Conservation (phyloP, 768 basidiomycete genomes). For the Psilocybe cubensis region DNA sequence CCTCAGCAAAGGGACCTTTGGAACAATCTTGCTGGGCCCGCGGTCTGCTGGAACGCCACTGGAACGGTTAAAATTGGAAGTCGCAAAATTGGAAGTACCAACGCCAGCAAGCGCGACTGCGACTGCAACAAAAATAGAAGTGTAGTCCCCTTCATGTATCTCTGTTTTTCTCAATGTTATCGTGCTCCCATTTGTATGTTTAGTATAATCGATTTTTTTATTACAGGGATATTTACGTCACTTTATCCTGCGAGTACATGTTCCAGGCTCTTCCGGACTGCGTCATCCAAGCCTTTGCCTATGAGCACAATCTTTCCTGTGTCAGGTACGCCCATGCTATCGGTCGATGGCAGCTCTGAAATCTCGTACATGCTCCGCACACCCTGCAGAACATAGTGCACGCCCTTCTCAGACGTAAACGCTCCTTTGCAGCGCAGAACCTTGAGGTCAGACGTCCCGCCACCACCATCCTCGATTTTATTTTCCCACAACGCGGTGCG, state of each 20-base stretch:
- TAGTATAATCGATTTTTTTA: neutral
- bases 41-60: slow-evolving; percentile 26
- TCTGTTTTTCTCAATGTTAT: slow-evolving; percentile 7
- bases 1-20: slow-evolving; percentile 64
- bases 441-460: slow-evolving; percentile 21
- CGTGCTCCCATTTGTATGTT: slow-evolving; percentile 1
- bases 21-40: slow-evolving; percentile 42
- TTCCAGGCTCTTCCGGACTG: slow-evolving; percentile 58
- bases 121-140: neutral
- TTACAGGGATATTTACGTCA: neutral
- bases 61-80: slow-evolving; percentile 37
- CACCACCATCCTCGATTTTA: slow-evolving; percentile 50
- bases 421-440: slow-evolving; percentile 90
- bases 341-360: slow-evolving; percentile 37
- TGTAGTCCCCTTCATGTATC: slow-evolving; percentile 3
- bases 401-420: slow-evolving; percentile 56
- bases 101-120: slow-evolving; percentile 2
- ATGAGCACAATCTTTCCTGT: slow-evolving; percentile 87
- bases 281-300: slow-evolving; percentile 73
- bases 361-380: slow-evolving; percentile 92
- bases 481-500: slow-evolving; percentile 84
- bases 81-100: slow-evolving; percentile 32
- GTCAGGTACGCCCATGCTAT: slow-evolving; percentile 53
- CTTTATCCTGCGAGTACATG: slow-evolving; percentile 26
- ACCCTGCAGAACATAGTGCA: slow-evolving; percentile 83